Evolutionary conservation across 1,284 basidiomycete genomes (phyloP).

Genomic region (Marasmius sp.): DNA sequence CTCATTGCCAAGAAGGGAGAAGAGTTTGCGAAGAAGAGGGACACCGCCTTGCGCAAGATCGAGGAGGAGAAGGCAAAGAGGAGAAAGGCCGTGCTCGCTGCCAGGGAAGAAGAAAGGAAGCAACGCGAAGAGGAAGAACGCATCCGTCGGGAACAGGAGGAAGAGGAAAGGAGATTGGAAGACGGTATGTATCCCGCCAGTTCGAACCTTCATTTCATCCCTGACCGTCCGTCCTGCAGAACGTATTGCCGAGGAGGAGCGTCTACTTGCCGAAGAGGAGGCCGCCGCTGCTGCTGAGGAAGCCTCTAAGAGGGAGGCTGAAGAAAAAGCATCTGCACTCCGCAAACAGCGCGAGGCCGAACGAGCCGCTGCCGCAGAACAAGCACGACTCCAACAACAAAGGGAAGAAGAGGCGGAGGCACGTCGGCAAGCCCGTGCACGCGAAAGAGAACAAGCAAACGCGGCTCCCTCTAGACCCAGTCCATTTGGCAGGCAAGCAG

Average conservation of each 20-base stretch:
- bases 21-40: slow-evolving; percentile 68
- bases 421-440: slow-evolving; percentile 1
- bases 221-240: slow-evolving; percentile 34
- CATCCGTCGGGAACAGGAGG: slow-evolving; percentile 33
- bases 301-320: slow-evolving; percentile 57
- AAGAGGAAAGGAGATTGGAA: slow-evolving; percentile 50
- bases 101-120: slow-evolving; percentile 51
- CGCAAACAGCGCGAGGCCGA: slow-evolving; percentile 69
- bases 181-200: slow-evolving; percentile 42
- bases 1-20: slow-evolving; percentile 62
- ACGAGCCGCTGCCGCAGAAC: slow-evolving; percentile 41
- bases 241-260: slow-evolving; percentile 54
- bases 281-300: slow-evolving; percentile 49
- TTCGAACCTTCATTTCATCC: slow-evolving; percentile 2
- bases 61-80: slow-evolving; percentile 86
- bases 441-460: slow-evolving; percentile 25
- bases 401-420: slow-evolving; percentile 21
- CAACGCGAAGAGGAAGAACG: slow-evolving; percentile 28
- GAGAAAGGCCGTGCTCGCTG: slow-evolving; percentile 51
- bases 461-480: slow-evolving; percentile 20
- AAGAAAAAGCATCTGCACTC: slow-evolving; percentile 52
- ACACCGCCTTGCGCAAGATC: slow-evolving; percentile 68
- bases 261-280: slow-evolving; percentile 48
- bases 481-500: slow-evolving; percentile 19
- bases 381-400: slow-evolving; percentile 44